Conservation (phyloP, 345 rosid genomes). For the Eucalyptus cladocalyx region DNA sequence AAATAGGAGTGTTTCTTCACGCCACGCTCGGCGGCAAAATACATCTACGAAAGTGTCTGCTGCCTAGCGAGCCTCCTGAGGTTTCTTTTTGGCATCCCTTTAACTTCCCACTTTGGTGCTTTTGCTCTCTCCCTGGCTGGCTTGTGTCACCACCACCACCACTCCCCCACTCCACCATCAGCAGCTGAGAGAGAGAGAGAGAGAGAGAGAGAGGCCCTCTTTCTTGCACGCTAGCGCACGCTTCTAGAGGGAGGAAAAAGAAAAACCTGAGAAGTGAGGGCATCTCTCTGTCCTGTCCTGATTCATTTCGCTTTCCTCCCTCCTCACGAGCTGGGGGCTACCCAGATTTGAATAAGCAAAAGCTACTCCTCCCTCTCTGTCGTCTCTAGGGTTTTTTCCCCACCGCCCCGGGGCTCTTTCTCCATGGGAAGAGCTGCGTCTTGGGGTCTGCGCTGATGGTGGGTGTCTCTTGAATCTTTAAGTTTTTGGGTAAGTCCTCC, state of each 20-base stretch:
- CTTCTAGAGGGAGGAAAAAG: neutral
- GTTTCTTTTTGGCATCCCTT: constrained; percentile 9
- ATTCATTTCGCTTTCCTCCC: neutral
- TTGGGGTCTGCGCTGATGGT: neutral
- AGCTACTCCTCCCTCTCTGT: neutral
- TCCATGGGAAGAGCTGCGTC: neutral
- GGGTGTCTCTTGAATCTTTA: neutral
- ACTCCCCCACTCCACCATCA: neutral
- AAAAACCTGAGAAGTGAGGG: neutral
- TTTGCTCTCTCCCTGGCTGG: constrained; percentile 6
- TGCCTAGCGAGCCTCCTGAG: neutral
- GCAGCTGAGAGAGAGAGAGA: neutral
- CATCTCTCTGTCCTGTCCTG: neutral
- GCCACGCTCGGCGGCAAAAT: neutral
- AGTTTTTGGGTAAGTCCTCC: neutral
- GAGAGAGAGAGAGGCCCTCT: neutral
- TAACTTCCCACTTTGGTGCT: neutral
- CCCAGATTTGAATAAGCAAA: neutral
- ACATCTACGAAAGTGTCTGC: neutral
- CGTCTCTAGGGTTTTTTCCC: neutral
- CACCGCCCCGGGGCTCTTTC: neutral
- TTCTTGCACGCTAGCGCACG: neutral
- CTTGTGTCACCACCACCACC: neutral
- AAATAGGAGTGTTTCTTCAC: neutral
- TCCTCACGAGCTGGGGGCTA: neutral